Percentiles rank a stretch among this genome's conserved stretches.
Evolutionary conservation across 2,329 filamentous ascomycete genomes (phyloP).

Genomic region (Aureobasidium melanogenum): DNA sequence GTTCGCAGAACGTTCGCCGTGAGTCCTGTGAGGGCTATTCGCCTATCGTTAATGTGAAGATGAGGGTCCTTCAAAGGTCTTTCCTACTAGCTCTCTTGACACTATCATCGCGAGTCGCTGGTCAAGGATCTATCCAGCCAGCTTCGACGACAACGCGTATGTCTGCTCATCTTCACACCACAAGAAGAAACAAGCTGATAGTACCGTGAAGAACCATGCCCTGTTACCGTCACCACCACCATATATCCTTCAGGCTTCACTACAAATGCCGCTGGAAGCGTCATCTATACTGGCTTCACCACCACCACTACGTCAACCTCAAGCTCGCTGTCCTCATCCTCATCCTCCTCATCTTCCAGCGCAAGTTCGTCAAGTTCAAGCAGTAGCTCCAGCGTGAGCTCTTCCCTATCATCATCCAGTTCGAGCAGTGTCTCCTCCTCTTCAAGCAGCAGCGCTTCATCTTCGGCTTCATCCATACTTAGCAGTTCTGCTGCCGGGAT

Average conservation of each 20-base stretch:
- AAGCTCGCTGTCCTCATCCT: not conserved
- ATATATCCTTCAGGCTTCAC: not conserved
- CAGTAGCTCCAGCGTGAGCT: not conserved
- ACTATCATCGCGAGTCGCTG: not conserved
- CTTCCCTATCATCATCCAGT: not conserved
- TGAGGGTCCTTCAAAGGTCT: not conserved
- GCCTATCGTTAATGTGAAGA: not conserved
- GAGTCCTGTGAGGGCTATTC: not conserved
- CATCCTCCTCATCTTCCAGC: not conserved
- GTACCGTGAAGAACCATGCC: not conserved
- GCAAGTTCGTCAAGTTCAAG: not conserved
- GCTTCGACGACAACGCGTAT: not conserved
- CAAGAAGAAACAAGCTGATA: not conserved
- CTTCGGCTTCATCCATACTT: not conserved
- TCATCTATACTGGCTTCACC: not conserved
- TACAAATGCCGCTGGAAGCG: not conserved
- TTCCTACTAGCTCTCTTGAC: not conserved
- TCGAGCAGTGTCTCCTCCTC: not conserved
- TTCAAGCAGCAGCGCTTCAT: not conserved
- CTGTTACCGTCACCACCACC: not conserved
- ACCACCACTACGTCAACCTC: not conserved
- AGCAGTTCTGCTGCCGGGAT: not conserved
- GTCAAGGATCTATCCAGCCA: not conserved
- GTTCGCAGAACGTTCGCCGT: not conserved
- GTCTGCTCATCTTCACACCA: not conserved